phyloP scores from a whole-genome alignment of 1,284 basidiomycete species.

The Blastosporella zonata region DNA sequence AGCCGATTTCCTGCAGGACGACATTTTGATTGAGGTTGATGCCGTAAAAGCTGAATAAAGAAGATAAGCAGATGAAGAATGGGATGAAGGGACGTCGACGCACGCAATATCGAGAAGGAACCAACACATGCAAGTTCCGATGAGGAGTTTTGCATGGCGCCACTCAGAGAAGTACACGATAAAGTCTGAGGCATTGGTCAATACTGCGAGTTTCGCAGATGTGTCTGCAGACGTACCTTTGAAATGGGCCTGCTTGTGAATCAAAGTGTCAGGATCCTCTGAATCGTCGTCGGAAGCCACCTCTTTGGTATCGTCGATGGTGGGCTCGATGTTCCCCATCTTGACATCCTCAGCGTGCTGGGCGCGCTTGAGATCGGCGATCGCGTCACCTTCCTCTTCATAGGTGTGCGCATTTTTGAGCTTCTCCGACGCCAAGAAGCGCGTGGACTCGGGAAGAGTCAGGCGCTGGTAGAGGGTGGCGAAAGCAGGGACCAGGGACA shows the following conservation, averaged over 20 bases:
- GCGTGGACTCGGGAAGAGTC: constrained; percentile 68
- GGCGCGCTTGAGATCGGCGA: constrained; percentile 36
- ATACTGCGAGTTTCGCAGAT: neutral
- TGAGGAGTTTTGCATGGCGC: constrained; percentile 37
- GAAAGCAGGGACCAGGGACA: constrained; percentile 42
- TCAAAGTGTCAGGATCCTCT: constrained; percentile 17
- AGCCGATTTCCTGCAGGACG: constrained; percentile 67
- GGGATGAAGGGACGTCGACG: constrained; percentile 14
- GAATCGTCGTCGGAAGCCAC: constrained; percentile 1
- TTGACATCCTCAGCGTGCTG: constrained; percentile 20
- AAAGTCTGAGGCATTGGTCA: constrained; percentile 28
- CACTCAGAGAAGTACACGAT: constrained; percentile 41
- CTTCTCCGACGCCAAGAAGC: constrained; percentile 46
- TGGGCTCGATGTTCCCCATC: constrained; percentile 3
- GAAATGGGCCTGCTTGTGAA: constrained; percentile 38
- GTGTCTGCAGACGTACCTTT: constrained; percentile 22
- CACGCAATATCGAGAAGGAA: constrained; percentile 42
- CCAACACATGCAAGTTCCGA: constrained; percentile 41
- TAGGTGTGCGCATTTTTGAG: constrained; percentile 27
- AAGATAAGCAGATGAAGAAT: neutral
- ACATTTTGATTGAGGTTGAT: constrained; percentile 80
- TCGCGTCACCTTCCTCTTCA: constrained; percentile 27
- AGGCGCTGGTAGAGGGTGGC: constrained; percentile 65
- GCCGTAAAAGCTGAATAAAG: constrained; percentile 57
- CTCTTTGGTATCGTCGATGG: constrained; percentile 1